Evolutionary conservation across 768 basidiomycete species (phyloP), one percentile per base, ranked within the genome.

Genomic region (Lactarius indigo): DNA sequence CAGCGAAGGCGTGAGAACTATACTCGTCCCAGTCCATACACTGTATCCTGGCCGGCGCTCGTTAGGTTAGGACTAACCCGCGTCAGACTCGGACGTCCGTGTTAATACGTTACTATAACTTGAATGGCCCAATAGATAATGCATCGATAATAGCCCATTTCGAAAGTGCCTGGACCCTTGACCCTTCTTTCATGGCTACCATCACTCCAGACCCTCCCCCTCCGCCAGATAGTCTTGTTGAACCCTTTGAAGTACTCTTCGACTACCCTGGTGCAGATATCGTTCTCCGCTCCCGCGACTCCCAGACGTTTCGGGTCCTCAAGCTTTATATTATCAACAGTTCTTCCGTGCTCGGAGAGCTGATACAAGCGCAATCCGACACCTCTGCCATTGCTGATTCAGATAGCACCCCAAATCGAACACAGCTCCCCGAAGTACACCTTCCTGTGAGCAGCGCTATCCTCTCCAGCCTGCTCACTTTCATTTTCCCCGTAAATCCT

Each of bases 301-400:
- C 76, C 10, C 76, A 78, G 5, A 68, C 76, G 13, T 84, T 85
- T 70, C 79, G 77, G 37, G 75, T 85, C 35, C 78, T 80, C 71
- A 79, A 77, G 55, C 66, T 79, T 47, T 77, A 82, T 41, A 69
- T 85, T 37, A 75, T 76, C 44, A 78, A 74, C 64, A 78, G 80
- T 5, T 84, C 81, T 15, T 69, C 79, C 1, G 74, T 83, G 17
- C 78, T 84, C 65, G 70, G 70, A 39, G n/a, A 30, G 3, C 17
- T n/a, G 5, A 26, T 65, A 26, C 30, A 33, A 33, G 17, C 54
- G 1, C 13, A 28, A 31, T 55, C 20, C 37, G 55, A 41, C 18
- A 2, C 42, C 20, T 20, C 52, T 1, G 54, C 5, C 7, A 0
- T 30, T 10, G 7, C 13, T 10, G 7, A 9, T 20, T 23, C 52